Conservation (phyloP, 208 protist species). For the Trypanosoma congolense region DNA sequence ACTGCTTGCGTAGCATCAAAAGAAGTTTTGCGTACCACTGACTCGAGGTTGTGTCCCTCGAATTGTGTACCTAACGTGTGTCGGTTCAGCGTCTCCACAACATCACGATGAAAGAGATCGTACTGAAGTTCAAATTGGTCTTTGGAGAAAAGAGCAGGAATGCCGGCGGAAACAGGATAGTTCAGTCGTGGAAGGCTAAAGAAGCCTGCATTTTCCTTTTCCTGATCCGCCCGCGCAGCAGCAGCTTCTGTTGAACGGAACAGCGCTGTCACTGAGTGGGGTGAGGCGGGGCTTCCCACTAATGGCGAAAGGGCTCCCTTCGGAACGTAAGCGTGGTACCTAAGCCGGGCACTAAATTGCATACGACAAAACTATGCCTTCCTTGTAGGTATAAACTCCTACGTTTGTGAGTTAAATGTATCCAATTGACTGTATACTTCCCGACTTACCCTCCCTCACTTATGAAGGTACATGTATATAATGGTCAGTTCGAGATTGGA, state of each 20-base stretch:
- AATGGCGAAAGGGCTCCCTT: conserved; percentile 29
- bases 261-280: conserved; percentile 36
- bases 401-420: no score
- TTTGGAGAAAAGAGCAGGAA: conserved; percentile 62
- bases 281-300: conserved; percentile 10
- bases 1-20: conserved; percentile 78
- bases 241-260: conserved; percentile 65
- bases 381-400: no score
- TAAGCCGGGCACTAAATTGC: conserved; percentile 28
- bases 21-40: conserved; percentile 69
- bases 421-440: no score
- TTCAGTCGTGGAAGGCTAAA: conserved; percentile 67
- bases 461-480: no score
- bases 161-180: conserved; percentile 48
- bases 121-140: conserved; percentile 76
- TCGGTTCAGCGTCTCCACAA: conserved; percentile 63
- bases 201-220: conserved; percentile 47
- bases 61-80: conserved; percentile 71
- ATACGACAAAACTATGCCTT: conserved; percentile 10
- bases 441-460: no score
- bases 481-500: no score
- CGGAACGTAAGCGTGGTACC: conserved; percentile 65
- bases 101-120: conserved; percentile 74
- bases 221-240: conserved; percentile 34
- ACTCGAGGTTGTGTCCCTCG: conserved; percentile 78